Evolutionary conservation across 768 basidiomycete genomes (phyloP).

Genomic region (Pisolithus albus): DNA sequence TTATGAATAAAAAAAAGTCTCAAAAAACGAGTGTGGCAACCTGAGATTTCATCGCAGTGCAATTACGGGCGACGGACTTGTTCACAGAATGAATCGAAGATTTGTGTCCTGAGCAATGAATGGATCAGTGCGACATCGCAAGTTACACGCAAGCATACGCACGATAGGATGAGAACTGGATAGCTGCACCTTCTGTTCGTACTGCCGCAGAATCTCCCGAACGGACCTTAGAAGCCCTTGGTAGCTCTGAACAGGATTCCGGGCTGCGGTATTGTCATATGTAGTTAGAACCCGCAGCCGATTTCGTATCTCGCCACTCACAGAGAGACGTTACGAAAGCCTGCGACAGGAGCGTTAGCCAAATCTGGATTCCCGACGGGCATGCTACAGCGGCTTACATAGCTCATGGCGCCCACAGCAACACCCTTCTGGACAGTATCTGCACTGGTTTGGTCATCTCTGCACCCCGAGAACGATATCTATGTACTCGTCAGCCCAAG

Average conservation of each 20-base stretch:
- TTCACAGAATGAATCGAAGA: constrained; percentile 27
- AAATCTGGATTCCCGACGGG: not conserved
- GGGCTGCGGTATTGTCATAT: constrained; percentile 19
- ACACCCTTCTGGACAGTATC: constrained; percentile 59
- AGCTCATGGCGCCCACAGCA: constrained; percentile 75
- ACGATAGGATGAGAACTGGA: constrained; percentile 69
- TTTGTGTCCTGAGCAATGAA: constrained; percentile 17
- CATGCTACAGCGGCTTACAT: constrained; percentile 39
- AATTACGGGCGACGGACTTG: too few species aligned
- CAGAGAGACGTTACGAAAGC: constrained; percentile 54
- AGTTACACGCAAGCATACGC: constrained; percentile 3
- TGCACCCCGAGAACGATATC: constrained; percentile 70
- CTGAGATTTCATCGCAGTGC: too few species aligned
- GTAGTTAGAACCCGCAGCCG: not conserved
- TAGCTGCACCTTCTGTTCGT: constrained; percentile 65
- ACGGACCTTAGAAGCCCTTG: constrained; percentile 52
- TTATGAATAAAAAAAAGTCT: too few species aligned
- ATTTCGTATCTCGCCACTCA: constrained; percentile 13
- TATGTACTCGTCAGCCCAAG: constrained; percentile 15
- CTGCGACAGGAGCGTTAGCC: constrained; percentile 28
- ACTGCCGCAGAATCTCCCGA: constrained; percentile 54
- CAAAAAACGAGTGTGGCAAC: too few species aligned
- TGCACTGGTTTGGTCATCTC: constrained; percentile 66
- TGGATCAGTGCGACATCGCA: not conserved
- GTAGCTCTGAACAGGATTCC: constrained; percentile 57